Evolutionary conservation across 2,329 filamentous ascomycete genomes (phyloP).

Genomic region (Colletotrichum musae): DNA sequence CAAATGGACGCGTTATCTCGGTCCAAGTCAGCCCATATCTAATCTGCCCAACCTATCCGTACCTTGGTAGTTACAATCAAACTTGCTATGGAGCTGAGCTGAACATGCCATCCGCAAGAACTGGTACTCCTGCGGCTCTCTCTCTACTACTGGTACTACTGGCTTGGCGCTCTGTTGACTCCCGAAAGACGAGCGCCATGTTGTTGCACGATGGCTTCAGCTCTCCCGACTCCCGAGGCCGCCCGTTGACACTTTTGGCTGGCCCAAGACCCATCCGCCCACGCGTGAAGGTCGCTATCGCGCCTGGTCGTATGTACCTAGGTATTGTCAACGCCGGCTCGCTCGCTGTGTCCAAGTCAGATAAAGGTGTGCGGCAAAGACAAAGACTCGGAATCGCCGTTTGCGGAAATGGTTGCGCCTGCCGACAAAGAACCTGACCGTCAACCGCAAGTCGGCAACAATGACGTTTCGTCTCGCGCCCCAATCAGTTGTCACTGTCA

Average conservation of each 20-base stretch:
- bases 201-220: slow-evolving; percentile 30
- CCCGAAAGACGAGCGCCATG: background rate
- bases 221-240: slow-evolving; percentile 6
- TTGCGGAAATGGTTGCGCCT: slow-evolving; percentile 1
- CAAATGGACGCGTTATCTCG: too few species aligned
- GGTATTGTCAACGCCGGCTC: background rate
- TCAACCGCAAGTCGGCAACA: background rate
- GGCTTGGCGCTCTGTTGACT: slow-evolving; percentile 20
- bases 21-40: too few species aligned
- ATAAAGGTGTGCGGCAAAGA: background rate
- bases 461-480: slow-evolving; percentile 4
- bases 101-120: background rate
- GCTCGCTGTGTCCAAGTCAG: background rate
- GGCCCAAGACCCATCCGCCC: slow-evolving; percentile 15
- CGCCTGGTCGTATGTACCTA: background rate
- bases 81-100: background rate
- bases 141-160: slow-evolving; percentile 6
- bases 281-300: background rate
- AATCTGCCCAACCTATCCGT: too few species aligned
- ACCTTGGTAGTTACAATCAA: too few species aligned
- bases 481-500: background rate
- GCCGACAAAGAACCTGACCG: slow-evolving; percentile 4
- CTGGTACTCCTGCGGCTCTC: background rate
- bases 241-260: slow-evolving; percentile 18
- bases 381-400: slow-evolving; percentile 6